These are phyloP conservation scores for Aureobasidium melanogenum DNA, from an alignment of 2,329 filamentous ascomycete species.

Conservation along the genomic window DNA sequence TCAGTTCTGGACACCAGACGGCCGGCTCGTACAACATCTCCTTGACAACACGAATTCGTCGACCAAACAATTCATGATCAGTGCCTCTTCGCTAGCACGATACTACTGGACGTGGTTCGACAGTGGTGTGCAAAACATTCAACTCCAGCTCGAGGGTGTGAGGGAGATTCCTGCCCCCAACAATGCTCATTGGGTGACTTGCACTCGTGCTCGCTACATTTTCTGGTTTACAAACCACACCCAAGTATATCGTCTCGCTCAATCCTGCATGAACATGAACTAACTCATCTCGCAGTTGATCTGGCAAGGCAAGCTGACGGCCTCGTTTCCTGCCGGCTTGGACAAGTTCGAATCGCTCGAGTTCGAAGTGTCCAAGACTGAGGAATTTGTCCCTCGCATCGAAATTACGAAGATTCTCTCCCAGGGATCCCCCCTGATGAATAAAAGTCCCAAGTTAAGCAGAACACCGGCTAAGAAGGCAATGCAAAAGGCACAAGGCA, in stretches of 20 bases:
- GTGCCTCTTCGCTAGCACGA: constrained; percentile 59
- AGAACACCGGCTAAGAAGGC: constrained; percentile 43
- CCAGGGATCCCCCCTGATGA: constrained; percentile 45
- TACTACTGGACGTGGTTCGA: constrained; percentile 88
- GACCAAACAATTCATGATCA: constrained; percentile 15
- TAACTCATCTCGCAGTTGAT: constrained; percentile 50
- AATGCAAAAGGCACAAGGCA: constrained; percentile 35
- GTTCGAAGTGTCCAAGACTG: constrained; percentile 65
- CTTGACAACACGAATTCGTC: constrained; percentile 32
- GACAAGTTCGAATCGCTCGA: constrained; percentile 80
- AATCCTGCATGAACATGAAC: constrained; percentile 9
- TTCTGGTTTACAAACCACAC: constrained; percentile 83
- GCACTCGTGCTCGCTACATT: constrained; percentile 67
- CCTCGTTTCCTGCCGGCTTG: constrained; percentile 62
- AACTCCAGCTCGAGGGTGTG: constrained; percentile 69
- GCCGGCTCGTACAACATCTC: constrained; percentile 67
- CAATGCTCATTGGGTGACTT: constrained; percentile 66
- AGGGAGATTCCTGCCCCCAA: constrained; percentile 49
- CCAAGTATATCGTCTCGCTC: constrained; percentile 53
- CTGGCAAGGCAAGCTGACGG: constrained; percentile 65
- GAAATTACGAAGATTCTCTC: constrained; percentile 40
- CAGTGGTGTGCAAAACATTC: constrained; percentile 76
- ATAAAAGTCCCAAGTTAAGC: constrained; percentile 41
- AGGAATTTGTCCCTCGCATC: constrained; percentile 73
- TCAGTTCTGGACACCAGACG: constrained; percentile 69